Conservation (phyloP, 352 stramenopile genomes). For the Aphanomyces invadans region DNA sequence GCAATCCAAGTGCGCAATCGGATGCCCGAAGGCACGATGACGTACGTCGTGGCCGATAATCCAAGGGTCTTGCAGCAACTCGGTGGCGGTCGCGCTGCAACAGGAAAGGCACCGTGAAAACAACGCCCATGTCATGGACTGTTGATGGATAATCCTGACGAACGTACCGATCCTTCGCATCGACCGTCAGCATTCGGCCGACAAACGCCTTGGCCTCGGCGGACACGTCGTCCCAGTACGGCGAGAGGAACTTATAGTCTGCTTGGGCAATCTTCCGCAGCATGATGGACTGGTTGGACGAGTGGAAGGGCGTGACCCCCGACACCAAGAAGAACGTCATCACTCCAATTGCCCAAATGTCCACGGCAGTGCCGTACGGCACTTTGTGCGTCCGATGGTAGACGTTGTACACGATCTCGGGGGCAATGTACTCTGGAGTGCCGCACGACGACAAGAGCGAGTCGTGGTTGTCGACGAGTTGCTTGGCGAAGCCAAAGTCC, state of each 20-base stretch:
- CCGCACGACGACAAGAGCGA: slow-evolving; percentile 54
- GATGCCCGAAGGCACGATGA: too few species aligned
- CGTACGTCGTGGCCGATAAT: slow-evolving; percentile 45
- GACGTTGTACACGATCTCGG: slow-evolving; percentile 70
- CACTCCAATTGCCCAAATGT: slow-evolving; percentile 80
- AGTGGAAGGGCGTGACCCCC: slow-evolving; percentile 81
- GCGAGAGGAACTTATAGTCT: slow-evolving; percentile 78
- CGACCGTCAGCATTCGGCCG: slow-evolving; percentile 68
- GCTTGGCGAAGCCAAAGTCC: slow-evolving; percentile 91
- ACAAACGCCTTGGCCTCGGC: slow-evolving; percentile 88
- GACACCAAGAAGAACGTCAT: slow-evolving; percentile 87
- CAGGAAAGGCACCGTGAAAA: neutral
- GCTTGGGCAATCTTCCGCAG: slow-evolving; percentile 84
- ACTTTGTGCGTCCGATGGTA: slow-evolving; percentile 28
- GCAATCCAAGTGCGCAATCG: too few species aligned
- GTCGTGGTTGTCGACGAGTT: slow-evolving; percentile 45
- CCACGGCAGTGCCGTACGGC: slow-evolving; percentile 71
- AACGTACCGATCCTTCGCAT: slow-evolving; percentile 58
- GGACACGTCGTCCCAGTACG: slow-evolving; percentile 86
- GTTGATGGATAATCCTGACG: neutral
- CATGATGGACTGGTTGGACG: slow-evolving; percentile 91
- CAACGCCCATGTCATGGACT: too few species aligned
- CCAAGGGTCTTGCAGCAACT: slow-evolving; percentile 66
- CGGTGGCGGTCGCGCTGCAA: slow-evolving; percentile 36
- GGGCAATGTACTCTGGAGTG: slow-evolving; percentile 71